Conservation (phyloP, 2,329 filamentous ascomycete genomes). For the Penicillium sp. region DNA sequence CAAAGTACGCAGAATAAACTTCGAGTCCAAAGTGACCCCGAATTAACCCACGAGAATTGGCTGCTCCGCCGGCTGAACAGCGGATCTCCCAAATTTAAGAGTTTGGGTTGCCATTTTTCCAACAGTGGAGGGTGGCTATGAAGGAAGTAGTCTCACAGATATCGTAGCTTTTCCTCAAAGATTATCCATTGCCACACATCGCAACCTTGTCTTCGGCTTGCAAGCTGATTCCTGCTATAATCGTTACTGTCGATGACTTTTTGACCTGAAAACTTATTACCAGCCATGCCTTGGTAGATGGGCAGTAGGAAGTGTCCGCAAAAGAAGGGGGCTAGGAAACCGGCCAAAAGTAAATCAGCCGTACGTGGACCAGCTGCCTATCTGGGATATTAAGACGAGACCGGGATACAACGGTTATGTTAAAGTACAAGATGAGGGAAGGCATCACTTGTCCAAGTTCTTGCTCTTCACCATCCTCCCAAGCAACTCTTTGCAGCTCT, state of each 20-base stretch:
- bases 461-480: conserved; percentile 54
- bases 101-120: no score
- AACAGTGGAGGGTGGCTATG: no score
- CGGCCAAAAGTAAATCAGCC: neutral
- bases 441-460: conserved; percentile 47
- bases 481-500: conserved; percentile 56
- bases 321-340: neutral
- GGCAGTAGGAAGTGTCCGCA: neutral
- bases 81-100: no score
- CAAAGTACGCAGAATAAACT: no score
- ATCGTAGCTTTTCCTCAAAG: no score
- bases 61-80: no score
- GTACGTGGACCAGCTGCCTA: neutral
- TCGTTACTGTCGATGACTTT: neutral
- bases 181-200: no score
- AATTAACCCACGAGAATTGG: no score
- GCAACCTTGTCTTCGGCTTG: no score
- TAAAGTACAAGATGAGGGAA: neutral
- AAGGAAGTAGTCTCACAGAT: no score
- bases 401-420: neutral
- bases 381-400: neutral
- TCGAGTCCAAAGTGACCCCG: no score
- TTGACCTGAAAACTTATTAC: neutral
- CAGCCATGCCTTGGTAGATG: neutral
- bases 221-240: no score